Conservation (phyloP, 257 asterid genomes). For the Fraxinus excelsior region DNA sequence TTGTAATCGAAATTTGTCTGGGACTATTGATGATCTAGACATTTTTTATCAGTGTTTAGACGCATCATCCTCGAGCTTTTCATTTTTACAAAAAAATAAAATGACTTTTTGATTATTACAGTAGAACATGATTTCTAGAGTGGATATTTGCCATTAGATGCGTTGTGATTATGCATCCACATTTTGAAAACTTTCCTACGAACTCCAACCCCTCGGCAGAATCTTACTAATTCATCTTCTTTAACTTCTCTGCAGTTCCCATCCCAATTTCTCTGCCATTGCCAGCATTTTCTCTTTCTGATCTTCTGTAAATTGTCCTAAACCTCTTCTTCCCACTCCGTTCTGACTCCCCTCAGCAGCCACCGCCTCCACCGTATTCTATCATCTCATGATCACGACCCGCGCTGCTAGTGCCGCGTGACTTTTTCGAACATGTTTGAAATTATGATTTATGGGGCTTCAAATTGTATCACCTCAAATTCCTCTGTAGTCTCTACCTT, state of each 20-base stretch:
- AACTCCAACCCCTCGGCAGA: constrained; percentile 61
- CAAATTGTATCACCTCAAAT: no score
- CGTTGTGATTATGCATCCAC: constrained; percentile 55
- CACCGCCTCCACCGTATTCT: constrained; percentile 27
- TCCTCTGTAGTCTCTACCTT: no score
- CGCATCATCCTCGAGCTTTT: no score
- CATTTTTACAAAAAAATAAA: no score
- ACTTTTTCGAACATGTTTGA: constrained; percentile 26
- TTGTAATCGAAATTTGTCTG: background rate
- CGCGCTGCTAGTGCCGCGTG: constrained; percentile 5
- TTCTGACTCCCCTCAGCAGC: constrained; percentile 15
- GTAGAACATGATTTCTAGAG: no score
- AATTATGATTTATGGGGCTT: no score
- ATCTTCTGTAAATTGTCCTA: constrained; percentile 59
- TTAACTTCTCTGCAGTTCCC: constrained; percentile 59
- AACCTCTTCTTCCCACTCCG: constrained; percentile 56
- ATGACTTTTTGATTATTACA: no score
- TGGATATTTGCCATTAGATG: no score
- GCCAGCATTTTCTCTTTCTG: constrained; percentile 71
- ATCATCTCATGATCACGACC: constrained; percentile 18
- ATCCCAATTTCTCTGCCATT: constrained; percentile 72
- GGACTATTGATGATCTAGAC: background rate
- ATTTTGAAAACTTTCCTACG: constrained; percentile 69
- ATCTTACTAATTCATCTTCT: constrained; percentile 64
- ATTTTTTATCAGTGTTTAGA: no score